Evolutionary conservation across 2,329 filamentous ascomycete species (phyloP).

Genomic region (Corniculantispora saksenae): DNA sequence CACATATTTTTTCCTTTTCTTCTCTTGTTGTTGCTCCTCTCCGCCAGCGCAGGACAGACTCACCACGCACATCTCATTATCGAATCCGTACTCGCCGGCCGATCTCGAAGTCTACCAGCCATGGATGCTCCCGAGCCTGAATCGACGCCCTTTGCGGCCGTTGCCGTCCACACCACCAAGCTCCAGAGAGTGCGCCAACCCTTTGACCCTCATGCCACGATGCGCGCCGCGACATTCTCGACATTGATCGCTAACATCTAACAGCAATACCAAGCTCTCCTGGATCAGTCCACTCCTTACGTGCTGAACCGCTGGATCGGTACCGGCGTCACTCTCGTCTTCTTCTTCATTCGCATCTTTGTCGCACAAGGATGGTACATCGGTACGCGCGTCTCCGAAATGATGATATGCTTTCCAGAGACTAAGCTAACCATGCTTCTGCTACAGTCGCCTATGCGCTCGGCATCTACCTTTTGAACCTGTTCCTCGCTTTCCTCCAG

Average conservation of each 20-base stretch:
- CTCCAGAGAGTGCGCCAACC: slow-evolving; percentile 64
- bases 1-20: slow-evolving; percentile 8
- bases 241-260: slow-evolving; percentile 25
- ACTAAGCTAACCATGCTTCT: slow-evolving; percentile 7
- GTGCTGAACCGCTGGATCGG: slow-evolving; percentile 87
- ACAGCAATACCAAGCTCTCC: slow-evolving; percentile 89
- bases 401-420: neutral
- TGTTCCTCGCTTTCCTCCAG: slow-evolving; percentile 97
- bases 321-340: slow-evolving; percentile 71
- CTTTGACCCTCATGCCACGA: neutral
- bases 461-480: slow-evolving; percentile 97
- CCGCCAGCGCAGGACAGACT: neutral
- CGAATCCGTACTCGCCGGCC: neutral
- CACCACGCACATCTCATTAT: neutral
- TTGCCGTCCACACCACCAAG: slow-evolving; percentile 80
- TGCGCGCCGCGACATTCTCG: neutral
- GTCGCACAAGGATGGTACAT: slow-evolving; percentile 98
- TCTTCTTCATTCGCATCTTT: slow-evolving; percentile 89
- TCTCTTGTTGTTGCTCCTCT: neutral
- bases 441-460: slow-evolving; percentile 87
- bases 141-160: slow-evolving; percentile 86
- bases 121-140: slow-evolving; percentile 91
- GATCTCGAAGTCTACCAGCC: slow-evolving; percentile 23
- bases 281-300: slow-evolving; percentile 91
- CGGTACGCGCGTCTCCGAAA: slow-evolving; percentile 52